Percentiles rank a stretch among this genome's conserved stretches.
Conservation (phyloP, 805 yeast species). For the Yarrowia bubula region DNA sequence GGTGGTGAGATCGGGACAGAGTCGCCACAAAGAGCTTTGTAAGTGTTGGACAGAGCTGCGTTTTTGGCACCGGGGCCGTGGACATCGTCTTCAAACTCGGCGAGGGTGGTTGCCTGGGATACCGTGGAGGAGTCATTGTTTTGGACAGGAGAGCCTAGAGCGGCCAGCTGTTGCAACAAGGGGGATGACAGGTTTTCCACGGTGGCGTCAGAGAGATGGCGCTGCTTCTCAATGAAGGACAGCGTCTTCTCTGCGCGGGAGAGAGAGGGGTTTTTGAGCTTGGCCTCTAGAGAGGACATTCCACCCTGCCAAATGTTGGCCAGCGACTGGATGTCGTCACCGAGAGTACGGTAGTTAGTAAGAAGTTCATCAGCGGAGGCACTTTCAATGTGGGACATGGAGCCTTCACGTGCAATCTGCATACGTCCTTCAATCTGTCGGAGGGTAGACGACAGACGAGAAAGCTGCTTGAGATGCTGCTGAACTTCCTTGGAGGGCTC, state of each 20-base stretch:
- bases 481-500: conserved; percentile 7
- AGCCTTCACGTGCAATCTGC: conserved; percentile 31
- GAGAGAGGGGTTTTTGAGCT: neutral
- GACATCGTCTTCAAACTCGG: conserved; percentile 22
- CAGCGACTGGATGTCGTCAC: conserved; percentile 7
- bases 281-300: conserved; percentile 9
- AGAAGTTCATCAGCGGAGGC: conserved; percentile 3
- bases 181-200: conserved; percentile 15
- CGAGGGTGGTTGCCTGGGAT: conserved; percentile 23
- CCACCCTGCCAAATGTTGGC: conserved; percentile 26
- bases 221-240: conserved; percentile 23
- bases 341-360: conserved; percentile 19
- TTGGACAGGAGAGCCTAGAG: neutral
- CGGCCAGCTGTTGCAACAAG: conserved; percentile 10
- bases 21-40: conserved; percentile 24
- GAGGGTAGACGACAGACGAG: conserved; percentile 28
- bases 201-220: conserved; percentile 24
- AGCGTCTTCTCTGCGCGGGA: conserved; percentile 23
- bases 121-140: conserved; percentile 22
- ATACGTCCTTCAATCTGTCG: conserved; percentile 33
- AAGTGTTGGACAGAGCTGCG: conserved; percentile 7
- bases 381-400: conserved; percentile 12
- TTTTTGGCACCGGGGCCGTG: conserved; percentile 6
- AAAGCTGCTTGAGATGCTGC: conserved; percentile 12
- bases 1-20: neutral